Base-by-base conservation (phyloP, 768 basidiomycete species). In the Leccinum aurantiacum region DNA sequence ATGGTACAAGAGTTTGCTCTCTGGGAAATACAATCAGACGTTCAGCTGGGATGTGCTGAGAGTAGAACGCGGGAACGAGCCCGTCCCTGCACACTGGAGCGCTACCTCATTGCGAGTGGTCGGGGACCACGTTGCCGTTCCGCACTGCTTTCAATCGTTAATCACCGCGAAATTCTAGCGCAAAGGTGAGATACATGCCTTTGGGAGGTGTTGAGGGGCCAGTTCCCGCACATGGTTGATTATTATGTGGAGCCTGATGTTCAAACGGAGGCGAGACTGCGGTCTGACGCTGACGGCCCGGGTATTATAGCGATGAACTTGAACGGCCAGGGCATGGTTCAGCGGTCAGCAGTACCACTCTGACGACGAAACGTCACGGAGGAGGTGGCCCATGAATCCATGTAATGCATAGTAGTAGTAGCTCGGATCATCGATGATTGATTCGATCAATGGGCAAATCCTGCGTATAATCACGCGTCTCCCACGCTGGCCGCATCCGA, bases 1-100 rank as follows among this genome's bases (percentile, higher is more conserved):
- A 69, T 69, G 54, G 19, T 52, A 57, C 10, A 35, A 38, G 54
- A 47, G 44, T 19, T 14, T 51, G 17, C 24, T 29, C 17, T 53
- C 41, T 47, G 53, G 19, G 22, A 19, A 4, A 41, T 24, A 17
- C 19, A 31, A 22, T 22, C 37, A 54, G 2, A 49, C 46, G 54
- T 51, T 44, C 17, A n/a, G 38, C 53, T 33, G 29, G 22, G 10
- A 29, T 46, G 35, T 60, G 50, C 35, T 54, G n/a, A 55, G 33
- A 25, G 59, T 47, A 15, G 17, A 25, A 53, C n/a, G 31, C 13
- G 35, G 31, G 29, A 19, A 53, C 31, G 22, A 35, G 31, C 51
- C 49, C 27, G 25, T 27, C 13, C 17, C 15, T 29, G 27, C 17
- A 29, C 5, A 19, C 19, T 46, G 17, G 27, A 6, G 27, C 6